Evolutionary conservation across 306 rosid species (phyloP), one percentile per base, ranked within the genome.

Genomic region (Vigna radiata): DNA sequence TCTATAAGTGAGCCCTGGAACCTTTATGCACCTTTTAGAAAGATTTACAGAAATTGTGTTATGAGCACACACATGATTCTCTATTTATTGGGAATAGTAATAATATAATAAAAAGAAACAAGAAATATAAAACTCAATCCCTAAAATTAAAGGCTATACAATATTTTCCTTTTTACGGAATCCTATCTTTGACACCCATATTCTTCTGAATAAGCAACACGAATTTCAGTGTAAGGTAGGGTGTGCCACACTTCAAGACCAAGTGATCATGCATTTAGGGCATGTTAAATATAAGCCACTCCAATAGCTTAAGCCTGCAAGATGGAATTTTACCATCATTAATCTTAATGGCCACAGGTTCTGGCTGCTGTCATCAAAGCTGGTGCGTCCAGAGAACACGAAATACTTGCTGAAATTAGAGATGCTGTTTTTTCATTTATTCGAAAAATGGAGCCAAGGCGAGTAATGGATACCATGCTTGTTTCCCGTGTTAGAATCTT

Each of bases 321-420:
- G 6, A 43, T 41, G 44, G 49, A 55, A 50, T 47, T 72, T 76
- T 70, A 60, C 4, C 5, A 31, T 37, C 18, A 15, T 18, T 46
- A 25, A 60, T 60, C 65, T 48, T 61, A 55, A 61, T 29, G 49
- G 27, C 78, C 53, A 50, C 89, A 92, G 97, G 96, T 90, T 77
- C 77, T 92, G 53, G 97, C 97, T 58, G 97, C 97, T 14, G 96
- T 92, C 18, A 92, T 90, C 64, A 92, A 92, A 84, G 97, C 92
- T 48, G 96, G 97, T 77, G 92, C 97, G 49, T 87, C 93, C 73
- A 89, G 96, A 79, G 97, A 92, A 88, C 97, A 92, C 80, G 97
- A 92, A 79, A 89, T 89, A 81, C 96, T 92, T 43, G 96, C 96
- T 83, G 97, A 90, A 90, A 92, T 92, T 31, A 85, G 92, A 78